Base-by-base conservation (phyloP, 2,329 filamentous ascomycete genomes). In the Bimuria novae-zelandiae region DNA sequence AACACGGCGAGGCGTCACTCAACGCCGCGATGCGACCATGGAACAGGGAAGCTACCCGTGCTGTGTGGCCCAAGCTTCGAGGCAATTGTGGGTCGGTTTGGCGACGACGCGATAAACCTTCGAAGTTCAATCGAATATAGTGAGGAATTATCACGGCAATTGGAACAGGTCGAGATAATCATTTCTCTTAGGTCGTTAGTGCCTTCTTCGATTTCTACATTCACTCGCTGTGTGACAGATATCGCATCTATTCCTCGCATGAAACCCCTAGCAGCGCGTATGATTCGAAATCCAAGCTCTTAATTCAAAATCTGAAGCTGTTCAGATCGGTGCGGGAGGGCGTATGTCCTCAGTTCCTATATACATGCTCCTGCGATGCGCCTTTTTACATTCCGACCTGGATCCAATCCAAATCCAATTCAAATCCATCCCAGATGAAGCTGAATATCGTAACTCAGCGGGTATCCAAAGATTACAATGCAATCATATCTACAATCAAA, bases 391-490 rank as follows among this genome's bases (percentile, higher is more conserved):
- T 46, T 25, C 39, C 12, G 33, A 6, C 35, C 32, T 27, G n/a
- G n/a, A 43, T 39, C 49, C 40, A 36, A 51, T 29, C 48, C 37
- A 59, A 55, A 54, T 45, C 29, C 55, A 53, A 53, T 52, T 11
- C 21, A 37, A 25, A 33, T 17, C 30, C 22, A 41, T 50, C 45
- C 51, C 39, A 41, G 36, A 44, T 29, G 29, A n/a, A 65, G 58
- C 58, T 57, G 55, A 61, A 54, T 60, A 48, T 61, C 46, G 22
- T 54, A 61, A 62, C 53, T 57, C 59, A 60, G 57, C 59, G 65
- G 68, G 67, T 70, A 70, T 70, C 62, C 62, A 56, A 52, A 51
- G 23, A 62, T 48, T 27, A 51, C 53, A 47, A 44, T 47, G 44
- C 43, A 55, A 51, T 52, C 51, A 35, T 49, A 55, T 49, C 49